Base-by-base conservation (phyloP, 2,329 filamentous ascomycete genomes). In the Sporothrix phasma region DNA sequence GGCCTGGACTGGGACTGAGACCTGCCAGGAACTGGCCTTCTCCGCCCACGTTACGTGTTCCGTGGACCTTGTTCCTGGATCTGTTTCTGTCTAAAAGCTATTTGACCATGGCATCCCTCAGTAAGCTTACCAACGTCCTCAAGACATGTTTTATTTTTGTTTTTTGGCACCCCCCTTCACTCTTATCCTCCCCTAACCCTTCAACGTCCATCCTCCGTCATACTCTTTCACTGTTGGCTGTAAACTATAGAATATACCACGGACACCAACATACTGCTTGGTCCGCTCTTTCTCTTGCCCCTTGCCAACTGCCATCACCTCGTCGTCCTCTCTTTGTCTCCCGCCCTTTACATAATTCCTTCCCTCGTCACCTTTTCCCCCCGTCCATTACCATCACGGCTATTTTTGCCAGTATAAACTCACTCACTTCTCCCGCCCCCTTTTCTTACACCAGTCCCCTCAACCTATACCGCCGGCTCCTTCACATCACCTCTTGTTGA, bases 101-200 rank as follows among this genome's bases (percentile, higher is more conserved):
- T 45, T 34, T 39, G 53, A 87, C 78, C 72, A 87, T 88, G 66
- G 49, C 68, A 24, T 66, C 68, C 46, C 64, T 69, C 65, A 67
- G 68, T 69, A 69, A 66, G 68, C 61, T 60, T 31, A 47, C 31
- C 54, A 41, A 10, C 13, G 24, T 61, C 45, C 15, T 63, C 49
- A 3, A 41, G 41, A 46, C 39, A 26, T 45, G 22, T 39, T 59
- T 47, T 13, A 29, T 39, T 31, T 65, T 22, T 66, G 34, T 17
- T 39, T 47, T 45, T 47, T 39, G 37, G 31, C 37, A 37, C 34
- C 17, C 31, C 37, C 19, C 29, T 64, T 37, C 37, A 29, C 24
- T 59, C 8, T 31, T 17, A 7, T 17, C 8, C 22, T 17, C 17
- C 37, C n/a, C n/a, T 19, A 22, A 24, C 10, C 17, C 43, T 6